Evolutionary conservation across 2,329 filamentous ascomycete genomes (phyloP).

Genomic region (Fusarium piperis): DNA sequence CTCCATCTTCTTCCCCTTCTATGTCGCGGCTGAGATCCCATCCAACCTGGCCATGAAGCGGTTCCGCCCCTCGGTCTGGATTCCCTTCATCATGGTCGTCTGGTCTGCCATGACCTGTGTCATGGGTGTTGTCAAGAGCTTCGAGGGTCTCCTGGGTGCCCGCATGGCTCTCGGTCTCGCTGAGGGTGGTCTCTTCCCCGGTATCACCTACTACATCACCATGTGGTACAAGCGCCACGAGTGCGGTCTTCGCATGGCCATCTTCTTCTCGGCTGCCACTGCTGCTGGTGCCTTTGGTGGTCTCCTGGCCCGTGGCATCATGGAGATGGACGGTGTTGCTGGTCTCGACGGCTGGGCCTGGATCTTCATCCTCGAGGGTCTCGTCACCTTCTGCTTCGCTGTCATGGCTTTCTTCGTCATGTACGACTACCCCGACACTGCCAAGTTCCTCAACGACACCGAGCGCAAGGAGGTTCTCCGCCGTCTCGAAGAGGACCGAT

Average conservation of each 20-base stretch:
- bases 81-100: slow-evolving; percentile 62
- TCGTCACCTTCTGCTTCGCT: slow-evolving; percentile 58
- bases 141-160: slow-evolving; percentile 58
- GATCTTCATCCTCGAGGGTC: slow-evolving; percentile 80
- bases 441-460: slow-evolving; percentile 57
- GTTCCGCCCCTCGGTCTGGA: slow-evolving; percentile 61
- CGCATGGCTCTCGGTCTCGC: slow-evolving; percentile 59
- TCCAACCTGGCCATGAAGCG: slow-evolving; percentile 67
- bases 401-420: slow-evolving; percentile 61
- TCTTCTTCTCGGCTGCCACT: slow-evolving; percentile 67
- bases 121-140: slow-evolving; percentile 63
- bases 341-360: slow-evolving; percentile 74
- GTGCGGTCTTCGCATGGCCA: slow-evolving; percentile 68
- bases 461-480: slow-evolving; percentile 56
- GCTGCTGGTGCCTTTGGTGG: slow-evolving; percentile 71
- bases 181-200: slow-evolving; percentile 70
- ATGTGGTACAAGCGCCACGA: slow-evolving; percentile 70
- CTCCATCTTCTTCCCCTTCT: slow-evolving; percentile 63
- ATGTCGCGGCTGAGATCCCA: slow-evolving; percentile 63
- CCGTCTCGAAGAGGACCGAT: slow-evolving; percentile 55
- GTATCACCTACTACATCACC: slow-evolving; percentile 68
- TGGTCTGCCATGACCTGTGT: slow-evolving; percentile 60
- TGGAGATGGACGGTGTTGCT: slow-evolving; percentile 64
- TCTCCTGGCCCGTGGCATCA: slow-evolving; percentile 67
- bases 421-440: slow-evolving; percentile 66